Evolutionary conservation across 352 stramenopile genomes (phyloP).

Genomic region (Plasmopara viticola): DNA sequence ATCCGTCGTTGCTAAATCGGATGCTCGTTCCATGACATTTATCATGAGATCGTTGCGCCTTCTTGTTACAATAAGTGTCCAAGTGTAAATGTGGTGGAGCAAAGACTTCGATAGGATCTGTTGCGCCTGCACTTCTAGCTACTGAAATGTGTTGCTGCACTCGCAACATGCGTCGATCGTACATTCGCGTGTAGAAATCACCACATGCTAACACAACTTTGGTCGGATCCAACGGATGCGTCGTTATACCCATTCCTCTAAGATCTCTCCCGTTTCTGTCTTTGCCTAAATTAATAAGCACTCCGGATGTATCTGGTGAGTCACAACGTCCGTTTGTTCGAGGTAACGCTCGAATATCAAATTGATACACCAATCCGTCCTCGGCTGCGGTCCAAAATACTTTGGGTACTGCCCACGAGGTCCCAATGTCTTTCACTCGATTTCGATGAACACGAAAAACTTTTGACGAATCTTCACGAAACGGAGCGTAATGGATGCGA

Average conservation of each 20-base stretch:
- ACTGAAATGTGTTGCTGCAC: conserved; percentile 30
- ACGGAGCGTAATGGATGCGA: conserved; percentile 81
- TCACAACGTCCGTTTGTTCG: conserved; percentile 26
- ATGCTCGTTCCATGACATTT: conserved; percentile 74
- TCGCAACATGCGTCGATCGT: conserved; percentile 70
- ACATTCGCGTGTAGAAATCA: conserved; percentile 75
- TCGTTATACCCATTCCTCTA: conserved; percentile 66
- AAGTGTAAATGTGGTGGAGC: conserved; percentile 71
- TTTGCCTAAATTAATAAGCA: conserved; percentile 62
- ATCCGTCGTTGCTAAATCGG: conserved; percentile 65
- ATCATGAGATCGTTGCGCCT: conserved; percentile 38
- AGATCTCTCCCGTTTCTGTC: conserved; percentile 37
- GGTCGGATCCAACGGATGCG: conserved; percentile 61
- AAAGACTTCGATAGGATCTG: conserved; percentile 56
- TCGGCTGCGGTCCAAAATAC: conserved; percentile 85
- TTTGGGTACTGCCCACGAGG: conserved; percentile 53
- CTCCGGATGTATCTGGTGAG: conserved; percentile 33
- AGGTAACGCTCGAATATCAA: conserved; percentile 65
- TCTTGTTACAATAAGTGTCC: conserved; percentile 39
- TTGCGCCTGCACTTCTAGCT: conserved; percentile 24
- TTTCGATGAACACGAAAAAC: conserved; percentile 62
- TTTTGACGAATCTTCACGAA: conserved; percentile 52
- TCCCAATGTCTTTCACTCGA: conserved; percentile 80
- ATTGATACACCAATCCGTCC: conserved; percentile 80
- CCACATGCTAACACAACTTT: conserved; percentile 70